These are phyloP conservation scores for Apophysomyces trapeziformis DNA, from an alignment of 371 early-diverging fungal genomes.

Conservation along the genomic window DNA sequence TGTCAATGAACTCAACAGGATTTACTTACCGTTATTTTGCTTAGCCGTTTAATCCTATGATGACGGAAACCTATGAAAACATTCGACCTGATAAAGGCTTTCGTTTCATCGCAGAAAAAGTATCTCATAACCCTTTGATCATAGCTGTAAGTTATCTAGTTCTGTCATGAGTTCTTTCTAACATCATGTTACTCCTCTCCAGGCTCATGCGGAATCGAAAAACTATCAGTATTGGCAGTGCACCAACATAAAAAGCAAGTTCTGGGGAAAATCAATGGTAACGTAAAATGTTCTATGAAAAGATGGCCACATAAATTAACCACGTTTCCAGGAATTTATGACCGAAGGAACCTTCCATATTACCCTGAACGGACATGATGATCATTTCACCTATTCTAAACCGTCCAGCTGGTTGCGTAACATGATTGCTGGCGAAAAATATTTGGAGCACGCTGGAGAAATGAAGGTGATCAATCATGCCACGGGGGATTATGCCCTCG, in stretches of 20 bases:
- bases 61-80: slow-evolving; percentile 94
- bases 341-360: slow-evolving; percentile 76
- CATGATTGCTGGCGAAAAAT: slow-evolving; percentile 76
- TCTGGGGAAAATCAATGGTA: slow-evolving; percentile 74
- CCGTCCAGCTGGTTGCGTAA: slow-evolving; percentile 85
- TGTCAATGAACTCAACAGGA: background rate
- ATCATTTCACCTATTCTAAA: slow-evolving; percentile 80
- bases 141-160: slow-evolving; percentile 65
- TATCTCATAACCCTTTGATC: slow-evolving; percentile 83
- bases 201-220: slow-evolving; percentile 77
- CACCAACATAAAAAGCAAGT: slow-evolving; percentile 75
- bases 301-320: background rate
- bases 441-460: slow-evolving; percentile 81
- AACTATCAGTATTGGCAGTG: slow-evolving; percentile 77
- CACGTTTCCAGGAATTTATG: slow-evolving; percentile 62
- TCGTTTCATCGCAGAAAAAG: slow-evolving; percentile 86
- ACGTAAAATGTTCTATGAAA: background rate
- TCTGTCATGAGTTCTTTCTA: background rate
- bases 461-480: slow-evolving; percentile 73
- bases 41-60: slow-evolving; percentile 92
- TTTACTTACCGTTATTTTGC: background rate
- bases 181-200: background rate
- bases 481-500: slow-evolving; percentile 67
- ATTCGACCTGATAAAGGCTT: slow-evolving; percentile 82
- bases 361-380: slow-evolving; percentile 60